These are phyloP conservation scores for Penicillium expansum DNA, from an alignment of 2,329 filamentous ascomycete genomes.

Conservation along the genomic window DNA sequence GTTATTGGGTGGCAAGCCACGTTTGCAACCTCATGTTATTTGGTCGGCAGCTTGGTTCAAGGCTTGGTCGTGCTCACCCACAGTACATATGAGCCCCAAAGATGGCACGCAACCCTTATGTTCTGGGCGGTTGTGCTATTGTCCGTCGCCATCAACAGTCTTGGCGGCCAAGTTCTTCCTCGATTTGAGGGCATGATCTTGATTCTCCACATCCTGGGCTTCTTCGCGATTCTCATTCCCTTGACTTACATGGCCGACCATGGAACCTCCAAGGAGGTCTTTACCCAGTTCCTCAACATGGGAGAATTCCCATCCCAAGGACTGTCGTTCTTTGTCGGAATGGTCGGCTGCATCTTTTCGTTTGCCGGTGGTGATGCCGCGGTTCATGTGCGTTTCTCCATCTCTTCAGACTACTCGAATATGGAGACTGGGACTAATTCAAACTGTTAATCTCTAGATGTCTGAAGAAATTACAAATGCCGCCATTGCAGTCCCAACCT, in stretches of 20 bases:
- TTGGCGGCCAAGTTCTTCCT: constrained; percentile 45
- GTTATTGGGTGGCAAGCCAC: constrained; percentile 46
- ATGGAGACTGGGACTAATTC: background rate
- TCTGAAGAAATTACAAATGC: constrained; percentile 44
- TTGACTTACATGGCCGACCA: constrained; percentile 45
- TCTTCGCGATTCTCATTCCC: constrained; percentile 52
- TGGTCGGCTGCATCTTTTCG: constrained; percentile 36
- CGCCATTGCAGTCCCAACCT: constrained; percentile 34
- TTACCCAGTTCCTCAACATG: constrained; percentile 49
- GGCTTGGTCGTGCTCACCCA: constrained; percentile 40
- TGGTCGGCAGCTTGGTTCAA: constrained; percentile 37
- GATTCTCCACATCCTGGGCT: constrained; percentile 52
- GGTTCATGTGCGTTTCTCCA: constrained; percentile 34
- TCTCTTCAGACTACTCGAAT: background rate
- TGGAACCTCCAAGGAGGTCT: constrained; percentile 43
- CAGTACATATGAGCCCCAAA: constrained; percentile 35
- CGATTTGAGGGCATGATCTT: constrained; percentile 50
- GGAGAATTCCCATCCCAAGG: constrained; percentile 45
- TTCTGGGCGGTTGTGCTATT: constrained; percentile 45
- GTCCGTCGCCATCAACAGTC: constrained; percentile 44
- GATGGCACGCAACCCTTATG: constrained; percentile 52
- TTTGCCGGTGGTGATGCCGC: constrained; percentile 41
- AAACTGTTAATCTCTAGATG: constrained; percentile 19
- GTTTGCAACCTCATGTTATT: constrained; percentile 36
- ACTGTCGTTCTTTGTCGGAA: constrained; percentile 42